Evolutionary conservation across 192 early-diverging fungal genomes (phyloP), one percentile per base, ranked within the genome.

Genomic region (Gamsiella multidivaricata): DNA sequence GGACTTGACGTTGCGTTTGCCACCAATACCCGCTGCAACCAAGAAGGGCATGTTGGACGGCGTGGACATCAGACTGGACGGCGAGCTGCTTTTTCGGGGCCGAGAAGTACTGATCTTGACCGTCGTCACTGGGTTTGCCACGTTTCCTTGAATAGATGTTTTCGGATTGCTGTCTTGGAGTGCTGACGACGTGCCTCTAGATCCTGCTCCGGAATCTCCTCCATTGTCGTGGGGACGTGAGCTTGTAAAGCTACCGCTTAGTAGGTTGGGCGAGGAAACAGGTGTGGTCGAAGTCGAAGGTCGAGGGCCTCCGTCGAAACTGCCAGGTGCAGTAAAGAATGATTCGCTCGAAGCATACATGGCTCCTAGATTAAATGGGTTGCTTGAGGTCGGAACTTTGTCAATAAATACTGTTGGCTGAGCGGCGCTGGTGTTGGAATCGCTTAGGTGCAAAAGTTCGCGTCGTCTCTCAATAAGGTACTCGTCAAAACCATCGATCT

Each of bases 401-500:
- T 41, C 8, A 41, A 41, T 41, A 41, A 41, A 68, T 66, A 58
- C 66, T 81, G 61, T 23, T 4, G 29, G 31, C 39, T n/a, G n/a
- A n/a, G n/a, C n/a, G 17, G 63, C 37, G 62, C 65, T 67, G 46
- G 62, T 72, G 67, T 80, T 82, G 50, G 78, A 75, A 50, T 67
- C 80, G 67, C 74, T 67, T 22, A 84, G 79, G 25, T 54, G 70
- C 23, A 90, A 84, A 50, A 92, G 78, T 11, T 76, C 69, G 68
- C 84, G 76, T 47, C 91, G 75, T 36, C 85, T 67, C 34, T 88
- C 80, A 41, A 78, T 70, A 25, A 92, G 72, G 28, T 80, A 70
- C 15, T 79, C 72, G 50, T 92, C 89, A 82, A 91, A 94, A 11
- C 74, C 79, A 58, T 81, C 82, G 32, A 91, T 81, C 34, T 85